Evolutionary conservation across 176 grass and related monocot species (phyloP), one percentile per base, ranked within the genome.

Genomic region (Musa schizocarpa): DNA sequence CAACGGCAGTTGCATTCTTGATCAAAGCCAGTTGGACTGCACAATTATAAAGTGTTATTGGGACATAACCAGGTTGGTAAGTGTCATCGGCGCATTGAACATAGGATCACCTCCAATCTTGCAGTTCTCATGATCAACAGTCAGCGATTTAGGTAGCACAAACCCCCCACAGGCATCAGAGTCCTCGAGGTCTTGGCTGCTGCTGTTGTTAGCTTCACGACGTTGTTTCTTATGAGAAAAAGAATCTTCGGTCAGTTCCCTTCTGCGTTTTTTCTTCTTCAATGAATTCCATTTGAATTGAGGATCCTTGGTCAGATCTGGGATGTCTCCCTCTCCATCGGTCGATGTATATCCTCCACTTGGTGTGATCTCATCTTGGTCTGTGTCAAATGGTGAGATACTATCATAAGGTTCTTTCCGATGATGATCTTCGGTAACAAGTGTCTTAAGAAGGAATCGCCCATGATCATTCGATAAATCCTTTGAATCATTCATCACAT

Each of bases 1-100:
- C 89, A 82, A 26, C 68, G 81, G 78, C 65, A 68, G 52, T 50
- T 50, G 73, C 72, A 61, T 75, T 68, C n/a, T 51, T 65, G 57
- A 53, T 72, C 13, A 49, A 25, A 68, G 70, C 73, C 2, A 16
- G 34, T 43, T 0, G 50, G 21, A 21, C 74, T 74, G 11, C 70
- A 78, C 73, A 72, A 24, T 57, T n/a, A 75, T 3, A 63, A 49
- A 68, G 25, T 13, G 63, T 81, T 85, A 93, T 81, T 81, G 87
- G 49, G 90, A 93, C 84, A 97, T 89, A 76, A 97, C 84, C 82
- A 97, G 70, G 81, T 78, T 97, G 52, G 85, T 83, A 24, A 83
- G 74, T 73, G 88, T 67, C 26, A 77, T 54, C 3, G 80, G 59
- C 0, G 76, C 57, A 49, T 82, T 82, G 63, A 87, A 97, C 61